These are phyloP conservation scores for Phellinidium pouzarii DNA, from an alignment of 1,284 basidiomycete genomes.

Conservation along the genomic window DNA sequence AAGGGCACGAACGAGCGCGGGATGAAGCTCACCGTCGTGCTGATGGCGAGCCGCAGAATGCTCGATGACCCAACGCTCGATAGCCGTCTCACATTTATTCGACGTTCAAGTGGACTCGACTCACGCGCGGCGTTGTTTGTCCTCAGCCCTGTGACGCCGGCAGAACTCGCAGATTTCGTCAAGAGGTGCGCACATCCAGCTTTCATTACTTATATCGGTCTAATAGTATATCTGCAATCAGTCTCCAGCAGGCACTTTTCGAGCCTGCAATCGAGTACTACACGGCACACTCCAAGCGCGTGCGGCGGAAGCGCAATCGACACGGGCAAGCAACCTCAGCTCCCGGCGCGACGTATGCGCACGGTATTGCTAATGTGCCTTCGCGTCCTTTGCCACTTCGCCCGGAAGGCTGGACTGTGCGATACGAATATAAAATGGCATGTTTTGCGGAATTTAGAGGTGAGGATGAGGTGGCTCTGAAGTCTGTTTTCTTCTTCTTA, in stretches of 20 bases:
- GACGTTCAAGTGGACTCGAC: constrained; percentile 83
- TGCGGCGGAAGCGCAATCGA: constrained; percentile 81
- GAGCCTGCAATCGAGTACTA: constrained; percentile 92
- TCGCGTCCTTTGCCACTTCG: constrained; percentile 55
- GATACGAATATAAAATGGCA: constrained; percentile 96
- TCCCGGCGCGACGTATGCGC: constrained; percentile 34
- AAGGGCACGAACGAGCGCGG: constrained; percentile 75
- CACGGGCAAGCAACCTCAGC: constrained; percentile 49
- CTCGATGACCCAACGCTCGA: constrained; percentile 84
- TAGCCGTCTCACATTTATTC: constrained; percentile 74
- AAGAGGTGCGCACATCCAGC: constrained; percentile 45
- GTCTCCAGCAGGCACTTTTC: constrained; percentile 81
- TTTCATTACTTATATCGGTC: background rate
- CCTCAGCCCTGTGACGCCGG: constrained; percentile 78
- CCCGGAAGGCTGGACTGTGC: constrained; percentile 89
- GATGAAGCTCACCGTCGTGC: constrained; percentile 90
- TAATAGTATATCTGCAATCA: constrained; percentile 30
- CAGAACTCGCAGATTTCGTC: constrained; percentile 83
- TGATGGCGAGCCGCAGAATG: constrained; percentile 83
- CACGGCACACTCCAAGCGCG: constrained; percentile 84
- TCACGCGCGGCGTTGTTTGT: constrained; percentile 91
- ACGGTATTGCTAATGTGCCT: constrained; percentile 20
- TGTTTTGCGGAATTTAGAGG: constrained; percentile 92
- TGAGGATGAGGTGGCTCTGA: constrained; percentile 84
- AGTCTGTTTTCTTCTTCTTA: constrained; percentile 40